These are phyloP conservation scores for Arabidopsis lyrata DNA, from an alignment of 441 rosid species.

Conservation along the genomic window DNA sequence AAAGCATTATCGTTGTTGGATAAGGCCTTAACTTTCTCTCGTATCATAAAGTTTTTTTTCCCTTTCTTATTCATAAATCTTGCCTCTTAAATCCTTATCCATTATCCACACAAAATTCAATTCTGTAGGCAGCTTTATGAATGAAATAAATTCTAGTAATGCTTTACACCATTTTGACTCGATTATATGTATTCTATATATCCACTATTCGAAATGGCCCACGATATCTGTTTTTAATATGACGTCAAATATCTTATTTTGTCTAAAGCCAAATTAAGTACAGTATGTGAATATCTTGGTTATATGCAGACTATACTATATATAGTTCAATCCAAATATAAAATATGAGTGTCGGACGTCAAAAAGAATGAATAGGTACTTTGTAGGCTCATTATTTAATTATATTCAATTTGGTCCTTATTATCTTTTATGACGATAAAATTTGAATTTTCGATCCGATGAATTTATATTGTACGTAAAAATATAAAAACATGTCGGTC, in stretches of 20 bases:
- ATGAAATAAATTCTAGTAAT: background rate
- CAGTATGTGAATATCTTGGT: constrained; percentile 15
- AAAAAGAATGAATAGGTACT: constrained; percentile 14
- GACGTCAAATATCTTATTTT: constrained; percentile 19
- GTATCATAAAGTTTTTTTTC: constrained; percentile 17
- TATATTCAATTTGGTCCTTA: constrained; percentile 7
- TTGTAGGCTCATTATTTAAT: background rate
- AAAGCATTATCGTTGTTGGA: constrained; percentile 40
- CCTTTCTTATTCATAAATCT: constrained; percentile 11
- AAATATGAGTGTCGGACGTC: background rate
- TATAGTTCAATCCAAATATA: background rate
- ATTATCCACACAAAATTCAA: constrained; percentile 34
- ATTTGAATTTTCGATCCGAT: background rate
- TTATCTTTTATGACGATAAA: background rate
- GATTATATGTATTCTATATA: constrained; percentile 4
- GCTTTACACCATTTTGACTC: constrained; percentile 43
- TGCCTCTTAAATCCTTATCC: constrained; percentile 45
- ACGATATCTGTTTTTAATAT: constrained; percentile 26
- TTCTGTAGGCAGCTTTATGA: constrained; percentile 36
- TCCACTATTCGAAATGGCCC: constrained; percentile 31
- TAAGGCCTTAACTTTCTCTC: constrained; percentile 43
- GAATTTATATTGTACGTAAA: background rate
- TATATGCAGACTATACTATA: constrained; percentile 6
- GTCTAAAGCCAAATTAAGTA: background rate
- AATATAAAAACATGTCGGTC: background rate